Base-by-base conservation (phyloP, 495 filamentous ascomycete species). In the Polyplosphaeria fusca region DNA sequence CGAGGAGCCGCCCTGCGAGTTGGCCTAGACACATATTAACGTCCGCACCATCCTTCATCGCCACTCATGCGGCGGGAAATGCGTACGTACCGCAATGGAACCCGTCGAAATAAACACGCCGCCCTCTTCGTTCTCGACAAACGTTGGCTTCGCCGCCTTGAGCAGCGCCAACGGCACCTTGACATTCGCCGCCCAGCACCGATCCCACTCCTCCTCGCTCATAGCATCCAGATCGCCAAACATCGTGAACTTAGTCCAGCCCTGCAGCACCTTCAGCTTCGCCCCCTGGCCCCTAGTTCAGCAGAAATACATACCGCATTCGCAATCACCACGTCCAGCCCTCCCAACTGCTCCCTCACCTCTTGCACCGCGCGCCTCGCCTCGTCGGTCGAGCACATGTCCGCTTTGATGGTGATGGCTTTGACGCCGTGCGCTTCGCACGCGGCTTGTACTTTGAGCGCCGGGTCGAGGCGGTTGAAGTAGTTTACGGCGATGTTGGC, bases 401-500 rank as follows among this genome's bases (percentile, higher is more conserved):
- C 85, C 19, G 75, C 86, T 63, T 87, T 77, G 46, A 88, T 66
- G 4, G 77, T 58, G 47, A 78, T 63, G 1, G 74, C 76, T 69
- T 82, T 85, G 44, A 83, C 77, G 3, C 72, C 71, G 60, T 79
- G 77, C 39, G 77, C 68, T 43, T 71, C 67, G 16, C 87, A 60
- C 47, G 79, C 76, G 5, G 73, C 61, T 0, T 75, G 79, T 12
- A 86, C 68, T 20, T 76, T 74, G 45, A 83, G 72, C 1, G 87
- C 86, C 7, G 70, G 61, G 1, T 73, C 70, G 18, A 74, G 69
- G 64, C 73, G 81, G 20, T 77, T 77, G 53, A 77, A 70, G 63
- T 87, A 89, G 67, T 89, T 89, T 66, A 91, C 82, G 14, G 82
- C 84, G 42, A 89, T 68, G 63, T 87, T 87, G 59, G 72, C 79